Evolutionary conservation across 2,329 filamentous ascomycete genomes (phyloP), one percentile per base, ranked within the genome.

Genomic region (Scytalidium lignicola): DNA sequence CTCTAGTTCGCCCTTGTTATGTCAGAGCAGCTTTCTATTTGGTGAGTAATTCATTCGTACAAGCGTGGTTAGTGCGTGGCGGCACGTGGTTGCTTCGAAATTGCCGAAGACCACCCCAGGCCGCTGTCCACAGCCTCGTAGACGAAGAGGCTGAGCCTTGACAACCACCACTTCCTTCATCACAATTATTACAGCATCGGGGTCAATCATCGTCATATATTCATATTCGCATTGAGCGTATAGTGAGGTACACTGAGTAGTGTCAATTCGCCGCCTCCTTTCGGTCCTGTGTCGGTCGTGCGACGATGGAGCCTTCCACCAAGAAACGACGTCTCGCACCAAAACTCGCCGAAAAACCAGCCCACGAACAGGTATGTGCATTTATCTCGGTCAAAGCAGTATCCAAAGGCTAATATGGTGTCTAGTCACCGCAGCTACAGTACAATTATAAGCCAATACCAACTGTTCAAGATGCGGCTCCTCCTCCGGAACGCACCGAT

Each of bases 401-500:
- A 13, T 41, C 20, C 39, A 17, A 43, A 32, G 18, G 46, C 58
- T 61, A 45, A 58, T 29, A 44, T 9, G n/a, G 8, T 41, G 7
- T 43, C 9, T 47, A 63, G 57, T 53, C 57, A n/a, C 58, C 58
- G 9, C 58, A 63, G 44, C 50, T 46, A 37, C 57, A 55, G 21
- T 62, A 61, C 44, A 58, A 65, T 53, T 63, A 65, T 50, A 58
- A 64, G 48, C 46, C 59, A 43, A 54, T 58, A 41, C 58, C 59
- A 18, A 56, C 58, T 46, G 51, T 58, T 40, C 58, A 58, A 55
- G 61, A 64, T 51, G 55, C 56, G 6, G 57, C 58, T 26, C 61
- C 63, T 45, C 58, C 62, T 51, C 56, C 61, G 43, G 64, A 66
- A 51, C 59, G 63, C 46, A 61, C 56, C 66, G 80, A 84, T 59